Percentiles rank a stretch among this genome's conserved stretches.
Evolutionary conservation across 306 rosid species (phyloP).

Genomic region (Dicorynia guianensis): DNA sequence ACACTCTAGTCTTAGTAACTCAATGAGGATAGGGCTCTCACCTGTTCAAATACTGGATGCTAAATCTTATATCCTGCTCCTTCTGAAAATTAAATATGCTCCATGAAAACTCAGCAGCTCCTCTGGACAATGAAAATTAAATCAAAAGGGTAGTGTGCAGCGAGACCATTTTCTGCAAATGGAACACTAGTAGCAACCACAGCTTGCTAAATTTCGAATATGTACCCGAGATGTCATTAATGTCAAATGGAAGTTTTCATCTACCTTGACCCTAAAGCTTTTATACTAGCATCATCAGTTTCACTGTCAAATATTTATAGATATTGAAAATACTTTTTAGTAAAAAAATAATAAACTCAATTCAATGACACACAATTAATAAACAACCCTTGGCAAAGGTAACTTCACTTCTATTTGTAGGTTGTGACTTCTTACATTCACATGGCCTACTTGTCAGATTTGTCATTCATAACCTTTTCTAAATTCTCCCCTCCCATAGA

Average conservation of each 20-base stretch:
- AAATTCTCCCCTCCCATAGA: background rate
- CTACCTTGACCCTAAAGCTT: slow-evolving; percentile 79
- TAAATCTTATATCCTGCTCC: too few relatives aligned
- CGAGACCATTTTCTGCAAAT: slow-evolving; percentile 23
- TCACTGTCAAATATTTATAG: slow-evolving; percentile 60
- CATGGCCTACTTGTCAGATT: too few relatives aligned
- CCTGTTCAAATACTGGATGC: too few relatives aligned
- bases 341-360: slow-evolving; percentile 18
- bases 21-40: too few relatives aligned
- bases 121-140: too few relatives aligned
- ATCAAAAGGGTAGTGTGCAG: too few relatives aligned
- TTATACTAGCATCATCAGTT: slow-evolving; percentile 63
- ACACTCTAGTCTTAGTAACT: too few relatives aligned
- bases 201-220: slow-evolving; percentile 29
- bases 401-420: slow-evolving; percentile 8
- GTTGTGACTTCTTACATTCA: slow-evolving; percentile 20
- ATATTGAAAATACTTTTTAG: slow-evolving; percentile 24
- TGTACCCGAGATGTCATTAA: slow-evolving; percentile 84
- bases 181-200: slow-evolving; percentile 5
- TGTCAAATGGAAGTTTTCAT: slow-evolving; percentile 92
- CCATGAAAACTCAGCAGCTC: too few relatives aligned
- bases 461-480: background rate
- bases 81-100: too few relatives aligned
- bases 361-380: slow-evolving; percentile 13
- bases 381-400: slow-evolving; percentile 22